Base-by-base conservation (phyloP, 306 rosid species). In the Lathyrus tuberosus region DNA sequence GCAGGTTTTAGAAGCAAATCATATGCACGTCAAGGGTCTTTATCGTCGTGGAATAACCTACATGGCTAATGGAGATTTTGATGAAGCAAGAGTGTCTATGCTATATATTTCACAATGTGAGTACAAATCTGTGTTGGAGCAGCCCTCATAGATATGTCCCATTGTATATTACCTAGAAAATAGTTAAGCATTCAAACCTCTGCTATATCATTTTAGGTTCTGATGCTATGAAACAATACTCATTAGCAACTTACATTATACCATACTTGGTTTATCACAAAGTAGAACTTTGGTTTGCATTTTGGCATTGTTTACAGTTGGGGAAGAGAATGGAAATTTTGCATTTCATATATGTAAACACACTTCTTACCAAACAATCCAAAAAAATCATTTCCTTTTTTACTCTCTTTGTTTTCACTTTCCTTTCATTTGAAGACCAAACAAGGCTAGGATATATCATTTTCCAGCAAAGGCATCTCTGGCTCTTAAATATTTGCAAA, bases 121-220 rank as follows among this genome's bases (percentile, higher is more conserved):
- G n/a, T n/a, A n/a, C n/a, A n/a, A n/a, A n/a, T n/a, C n/a, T n/a
- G n/a, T n/a, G n/a, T n/a, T n/a, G n/a, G n/a, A n/a, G n/a, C n/a
- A n/a, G n/a, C n/a, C n/a, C n/a, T n/a, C n/a, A n/a, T n/a, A n/a
- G n/a, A n/a, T n/a, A n/a, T n/a, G n/a, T n/a, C n/a, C n/a, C n/a
- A n/a, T n/a, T n/a, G n/a, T n/a, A n/a, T 41, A 56, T 44, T 48
- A 43, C 47, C 38, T 40, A 18, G 38, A 44, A 68, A 28, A 17
- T 7, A 62, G 52, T 43, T 31, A n/a, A 68, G 38, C 67, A 53
- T 72, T 49, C 20, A 60, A 54, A 53, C 22, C 41, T 40, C 48
- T 20, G 46, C 12, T 44, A 31, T 61, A 49, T 41, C 74, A 26
- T 73, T 78, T 79, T 49, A 28, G 22, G 9, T 41, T 37, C 33